Evolutionary conservation across 352 stramenopile species (phyloP), one percentile per base, ranked within the genome.

Genomic region (Pythium apleroticum): DNA sequence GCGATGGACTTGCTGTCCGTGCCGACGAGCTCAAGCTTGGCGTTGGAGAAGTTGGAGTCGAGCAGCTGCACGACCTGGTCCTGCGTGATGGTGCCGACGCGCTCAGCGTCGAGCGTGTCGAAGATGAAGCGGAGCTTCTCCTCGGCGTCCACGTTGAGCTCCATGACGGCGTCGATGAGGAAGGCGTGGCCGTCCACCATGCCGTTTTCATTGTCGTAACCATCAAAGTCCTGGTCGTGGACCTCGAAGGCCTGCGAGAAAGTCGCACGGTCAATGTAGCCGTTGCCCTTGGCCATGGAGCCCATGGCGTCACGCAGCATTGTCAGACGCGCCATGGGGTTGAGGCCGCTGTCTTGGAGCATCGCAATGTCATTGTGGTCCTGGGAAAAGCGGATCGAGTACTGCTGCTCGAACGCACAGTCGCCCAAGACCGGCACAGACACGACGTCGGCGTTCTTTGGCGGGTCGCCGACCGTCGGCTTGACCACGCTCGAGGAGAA

Each of bases 41-140:
- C 85, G 17, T 59, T 68, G 15, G 86, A 78, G 39, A 95, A 95
- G 70, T 93, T 95, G 28, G 78, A 77, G 39, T 80, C 74, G 8
- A 95, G 62, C 35, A 95, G 70, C 58, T 81, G 63, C 25, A 82
- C 75, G 43, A 93, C 74, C 63, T 93, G 86, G 27, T 81, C 73
- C 57, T 81, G 66, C 7, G 81, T 83, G 50, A 95, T 77, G 52
- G 66, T 78, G 17, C 81, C 81, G 8, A 66, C 63, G 37, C 76
- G 73, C 52, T 86, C 72, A 0, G 72, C 68, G 60, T 95, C 86
- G 7, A 95, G 72, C 33, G 84, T 91, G 49, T 95, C 84, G 46
- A 95, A 95, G 60, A 95, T 95, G 63, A 93, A 93, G 27, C 71
- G 79, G 39, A 95, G 73, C 54, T 93, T 95, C 43, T 91, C 82